A percentile compares a stretch with the other conserved stretches of the same genome.
Conservation (phyloP, 768 basidiomycete species). For the Crucibulum laeve region DNA sequence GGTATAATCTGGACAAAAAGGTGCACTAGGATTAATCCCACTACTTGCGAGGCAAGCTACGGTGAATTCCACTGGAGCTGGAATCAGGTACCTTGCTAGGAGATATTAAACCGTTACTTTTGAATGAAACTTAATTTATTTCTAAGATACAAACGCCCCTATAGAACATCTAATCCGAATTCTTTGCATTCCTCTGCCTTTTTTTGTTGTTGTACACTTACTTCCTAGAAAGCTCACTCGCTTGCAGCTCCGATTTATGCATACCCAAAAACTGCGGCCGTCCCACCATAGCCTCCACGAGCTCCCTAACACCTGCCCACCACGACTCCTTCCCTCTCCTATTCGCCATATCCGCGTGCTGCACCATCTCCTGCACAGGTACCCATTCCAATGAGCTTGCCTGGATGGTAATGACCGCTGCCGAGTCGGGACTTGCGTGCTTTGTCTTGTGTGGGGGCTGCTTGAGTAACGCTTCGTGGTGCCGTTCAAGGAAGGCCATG, state of each 20-base stretch:
- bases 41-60: too few relatives aligned
- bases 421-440: constrained; percentile 58
- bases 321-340: constrained; percentile 73
- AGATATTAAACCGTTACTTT: too few relatives aligned
- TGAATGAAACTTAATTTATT: too few relatives aligned
- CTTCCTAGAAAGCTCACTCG: constrained; percentile 10
- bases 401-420: constrained; percentile 91
- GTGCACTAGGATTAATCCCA: too few relatives aligned
- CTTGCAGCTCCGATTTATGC: constrained; percentile 19
- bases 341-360: constrained; percentile 88
- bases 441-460: constrained; percentile 46
- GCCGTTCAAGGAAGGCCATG: constrained; percentile 90
- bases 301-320: constrained; percentile 68
- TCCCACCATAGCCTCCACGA: constrained; percentile 74
- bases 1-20: too few relatives aligned
- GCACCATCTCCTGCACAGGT: constrained; percentile 77
- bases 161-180: too few relatives aligned
- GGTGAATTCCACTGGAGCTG: too few relatives aligned
- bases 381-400: constrained; percentile 79
- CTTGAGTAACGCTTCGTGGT: constrained; percentile 53
- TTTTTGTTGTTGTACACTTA: too few relatives aligned
- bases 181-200: too few relatives aligned
- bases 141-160: too few relatives aligned
- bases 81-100: too few relatives aligned
- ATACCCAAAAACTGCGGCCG: constrained; percentile 50